Evolutionary conservation across 495 filamentous ascomycete genomes (phyloP), one percentile per base, ranked within the genome.

Genomic region (Polyplosphaeria fusca): DNA sequence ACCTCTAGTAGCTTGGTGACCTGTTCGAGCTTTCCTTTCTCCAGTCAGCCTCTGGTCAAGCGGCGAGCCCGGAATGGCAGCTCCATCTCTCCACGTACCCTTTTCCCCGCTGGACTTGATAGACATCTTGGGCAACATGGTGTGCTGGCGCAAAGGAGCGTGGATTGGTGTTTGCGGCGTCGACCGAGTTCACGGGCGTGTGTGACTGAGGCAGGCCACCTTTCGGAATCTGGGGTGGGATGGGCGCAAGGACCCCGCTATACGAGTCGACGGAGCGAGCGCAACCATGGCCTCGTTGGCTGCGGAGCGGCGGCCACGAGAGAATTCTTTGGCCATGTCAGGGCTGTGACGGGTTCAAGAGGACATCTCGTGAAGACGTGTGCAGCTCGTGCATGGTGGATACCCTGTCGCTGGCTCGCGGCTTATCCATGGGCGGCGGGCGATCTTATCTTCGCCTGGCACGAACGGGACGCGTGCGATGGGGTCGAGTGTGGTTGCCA

Each of bases 11-110:
- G 9, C 22, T 43, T 13, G 22, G 53, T 62, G 28, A 66, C 63
- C 26, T 62, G 16, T 4, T 61, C 55, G 11, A 58, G 63, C 50
- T 61, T 61, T 30, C 35, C 63, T 66, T 26, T 26, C 5, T 20
- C 2, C 5, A 5, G 54, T 66, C 19, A 66, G 54, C 44, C 5
- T 13, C 20, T 16, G 37, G 20, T 25, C 26, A 2, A 4, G 18
- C 45, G 2, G 19, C 12, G 28, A 5, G 30, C 19, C 14, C 46
- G 27, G 2, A 3, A 2, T 32, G n/a, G 19, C n/a, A n/a, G n/a
- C n/a, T 42, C 4, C 39, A 5, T 5, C 5, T 16, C n/a, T 14
- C 39, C 5, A 23, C 50, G 16, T 38, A 53, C 50, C 38, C 22
- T 53, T 53, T 3, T 39, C 39, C 25, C 38, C 39, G 39, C 38